These are phyloP conservation scores for Termitomyces sp. DNA, from an alignment of 768 basidiomycete species.

Conservation along the genomic window DNA sequence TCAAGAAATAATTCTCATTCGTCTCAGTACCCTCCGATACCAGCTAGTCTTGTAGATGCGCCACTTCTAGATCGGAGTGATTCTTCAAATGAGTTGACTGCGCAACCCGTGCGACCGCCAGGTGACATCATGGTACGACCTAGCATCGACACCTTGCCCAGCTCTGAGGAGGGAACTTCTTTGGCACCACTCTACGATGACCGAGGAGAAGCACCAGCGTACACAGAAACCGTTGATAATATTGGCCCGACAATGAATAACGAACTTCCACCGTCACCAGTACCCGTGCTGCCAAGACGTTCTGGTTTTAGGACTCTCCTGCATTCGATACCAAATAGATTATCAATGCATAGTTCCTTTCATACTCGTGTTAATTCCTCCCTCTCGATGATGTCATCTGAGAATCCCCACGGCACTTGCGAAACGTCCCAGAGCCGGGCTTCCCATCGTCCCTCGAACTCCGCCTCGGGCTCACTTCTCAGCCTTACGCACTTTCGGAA, in stretches of 20 bases:
- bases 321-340: constrained; percentile 28
- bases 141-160: constrained; percentile 28
- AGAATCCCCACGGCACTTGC: constrained; percentile 18
- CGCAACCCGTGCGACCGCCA: constrained; percentile 16
- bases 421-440: constrained; percentile 24
- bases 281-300: constrained; percentile 25
- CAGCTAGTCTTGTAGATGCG: constrained; percentile 35
- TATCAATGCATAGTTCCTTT: constrained; percentile 25
- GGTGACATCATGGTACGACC: constrained; percentile 22
- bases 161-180: constrained; percentile 28
- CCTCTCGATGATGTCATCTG: constrained; percentile 23
- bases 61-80: constrained; percentile 39
- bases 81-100: constrained; percentile 21
- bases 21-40: constrained; percentile 35
- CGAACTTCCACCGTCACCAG: constrained; percentile 13
- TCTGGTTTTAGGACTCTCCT: constrained; percentile 51
- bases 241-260: constrained; percentile 5
- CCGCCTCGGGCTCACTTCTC: constrained; percentile 34
- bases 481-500: constrained; percentile 47
- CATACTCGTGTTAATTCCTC: constrained; percentile 29
- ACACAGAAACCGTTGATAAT: constrained; percentile 51
- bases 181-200: constrained; percentile 18
- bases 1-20: constrained; percentile 27
- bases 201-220: constrained; percentile 65
- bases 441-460: constrained; percentile 28